These are phyloP conservation scores for Durio zibethinus DNA, from an alignment of 345 rosid genomes.

Conservation along the genomic window DNA sequence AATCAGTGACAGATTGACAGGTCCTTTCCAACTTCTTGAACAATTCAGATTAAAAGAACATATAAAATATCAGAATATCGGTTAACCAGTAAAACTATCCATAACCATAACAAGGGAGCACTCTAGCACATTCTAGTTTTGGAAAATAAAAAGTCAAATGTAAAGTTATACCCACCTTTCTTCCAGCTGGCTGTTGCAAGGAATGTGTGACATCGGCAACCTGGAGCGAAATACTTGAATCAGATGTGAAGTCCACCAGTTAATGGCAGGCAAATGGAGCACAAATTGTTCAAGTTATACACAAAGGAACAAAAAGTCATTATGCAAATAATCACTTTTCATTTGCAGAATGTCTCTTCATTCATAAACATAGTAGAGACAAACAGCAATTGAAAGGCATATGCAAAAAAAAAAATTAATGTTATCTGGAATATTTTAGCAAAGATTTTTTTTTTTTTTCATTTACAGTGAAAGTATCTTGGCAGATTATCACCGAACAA, in stretches of 20 bases:
- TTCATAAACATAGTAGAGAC: background rate
- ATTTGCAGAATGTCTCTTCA: background rate
- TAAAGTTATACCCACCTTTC: conserved; percentile 47
- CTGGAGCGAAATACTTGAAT: conserved; percentile 36
- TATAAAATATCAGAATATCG: background rate
- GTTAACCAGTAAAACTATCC: background rate
- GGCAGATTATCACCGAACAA: background rate
- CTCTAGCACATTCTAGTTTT: background rate
- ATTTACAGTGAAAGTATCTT: background rate
- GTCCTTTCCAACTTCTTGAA: background rate
- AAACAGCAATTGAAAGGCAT: too few species aligned
- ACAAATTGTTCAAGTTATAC: background rate
- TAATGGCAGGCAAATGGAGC: background rate
- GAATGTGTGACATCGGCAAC: conserved; percentile 95
- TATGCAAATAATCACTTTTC: background rate
- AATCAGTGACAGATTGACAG: background rate
- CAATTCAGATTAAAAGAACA: background rate
- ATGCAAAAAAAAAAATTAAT: too few species aligned
- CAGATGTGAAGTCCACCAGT: background rate
- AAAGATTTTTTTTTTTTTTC: background rate
- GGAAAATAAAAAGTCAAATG: background rate
- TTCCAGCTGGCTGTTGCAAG: conserved; percentile 94
- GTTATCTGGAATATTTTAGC: background rate
- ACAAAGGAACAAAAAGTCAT: background rate
- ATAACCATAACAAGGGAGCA: background rate